Percentiles rank a stretch among this genome's conserved stretches.
Evolutionary conservation across 169 alveolate species (phyloP).

Genomic region (Fabrea salina): DNA sequence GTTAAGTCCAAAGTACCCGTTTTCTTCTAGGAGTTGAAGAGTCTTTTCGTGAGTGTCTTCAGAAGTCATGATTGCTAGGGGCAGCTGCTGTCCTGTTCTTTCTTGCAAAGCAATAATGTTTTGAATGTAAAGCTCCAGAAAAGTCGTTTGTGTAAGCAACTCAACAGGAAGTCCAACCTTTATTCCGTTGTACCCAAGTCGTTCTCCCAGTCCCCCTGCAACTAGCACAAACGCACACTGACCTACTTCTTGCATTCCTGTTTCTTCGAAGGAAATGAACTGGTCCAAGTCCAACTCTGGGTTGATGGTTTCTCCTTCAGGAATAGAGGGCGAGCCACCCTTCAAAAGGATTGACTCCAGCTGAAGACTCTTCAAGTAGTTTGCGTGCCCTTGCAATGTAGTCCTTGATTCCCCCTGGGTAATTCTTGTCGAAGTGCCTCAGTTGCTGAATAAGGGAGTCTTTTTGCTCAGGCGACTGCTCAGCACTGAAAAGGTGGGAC

Average conservation of each 20-base stretch:
- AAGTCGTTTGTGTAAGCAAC: slow-evolving; percentile 66
- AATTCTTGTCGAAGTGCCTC: slow-evolving; percentile 56
- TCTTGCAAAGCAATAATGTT: slow-evolving; percentile 76
- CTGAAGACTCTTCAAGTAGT: slow-evolving; percentile 73
- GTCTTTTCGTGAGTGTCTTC: slow-evolving; percentile 91
- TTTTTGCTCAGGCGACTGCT: not conserved
- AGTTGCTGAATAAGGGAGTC: slow-evolving; percentile 50
- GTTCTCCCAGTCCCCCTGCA: slow-evolving; percentile 96
- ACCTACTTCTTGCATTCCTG: slow-evolving; percentile 75
- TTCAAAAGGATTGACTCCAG: slow-evolving; percentile 84
- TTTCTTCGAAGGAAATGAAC: slow-evolving; percentile 73
- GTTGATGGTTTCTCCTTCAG: slow-evolving; percentile 58
- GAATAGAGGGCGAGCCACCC: slow-evolving; percentile 78
- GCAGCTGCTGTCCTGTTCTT: slow-evolving; percentile 66
- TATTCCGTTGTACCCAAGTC: slow-evolving; percentile 90
- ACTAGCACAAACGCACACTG: slow-evolving; percentile 89
- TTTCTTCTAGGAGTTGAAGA: slow-evolving; percentile 63
- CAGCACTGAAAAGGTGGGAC: not conserved
- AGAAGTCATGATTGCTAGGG: slow-evolving; percentile 91
- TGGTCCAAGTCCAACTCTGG: slow-evolving; percentile 52
- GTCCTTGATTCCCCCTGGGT: slow-evolving; percentile 84
- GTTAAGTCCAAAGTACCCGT: slow-evolving; percentile 81
- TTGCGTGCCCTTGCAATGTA: slow-evolving; percentile 83
- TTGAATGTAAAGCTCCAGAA: slow-evolving; percentile 76
- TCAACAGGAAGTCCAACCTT: slow-evolving; percentile 89